phyloP scores from a whole-genome alignment of 768 basidiomycete species.

The Pilatotrama ljubarskyi region DNA sequence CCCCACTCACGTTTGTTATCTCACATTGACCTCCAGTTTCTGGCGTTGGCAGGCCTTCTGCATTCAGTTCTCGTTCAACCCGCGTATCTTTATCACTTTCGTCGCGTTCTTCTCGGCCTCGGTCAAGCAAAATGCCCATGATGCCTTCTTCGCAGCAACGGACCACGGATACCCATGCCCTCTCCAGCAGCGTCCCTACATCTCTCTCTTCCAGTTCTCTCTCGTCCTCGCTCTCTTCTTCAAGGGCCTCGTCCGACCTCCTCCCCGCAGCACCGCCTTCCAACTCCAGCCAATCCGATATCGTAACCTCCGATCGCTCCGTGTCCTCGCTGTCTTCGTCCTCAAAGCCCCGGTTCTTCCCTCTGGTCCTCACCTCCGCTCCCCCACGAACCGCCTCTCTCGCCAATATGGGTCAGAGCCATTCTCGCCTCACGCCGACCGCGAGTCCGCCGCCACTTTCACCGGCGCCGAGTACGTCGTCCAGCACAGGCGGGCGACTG shows the following conservation, averaged over 20 bases:
- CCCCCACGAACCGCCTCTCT: conserved; percentile 34
- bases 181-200: conserved; percentile 33
- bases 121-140: conserved; percentile 16
- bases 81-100: conserved; percentile 24
- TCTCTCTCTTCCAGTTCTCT: conserved; percentile 42
- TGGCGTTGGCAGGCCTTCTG: conserved; percentile 20
- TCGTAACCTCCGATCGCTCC: conserved; percentile 44
- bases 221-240: conserved; percentile 47
- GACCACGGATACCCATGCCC: conserved; percentile 24
- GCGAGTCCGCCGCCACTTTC: conserved; percentile 26
- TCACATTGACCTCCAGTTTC: conserved; percentile 16
- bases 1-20: conserved; percentile 24
- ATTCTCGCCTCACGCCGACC: conserved; percentile 27
- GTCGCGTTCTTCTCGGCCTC: conserved; percentile 20
- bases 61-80: conserved; percentile 12
- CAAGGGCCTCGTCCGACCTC: conserved; percentile 43
- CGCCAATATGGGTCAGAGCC: conserved; percentile 42
- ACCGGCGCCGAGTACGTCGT: conserved; percentile 34
- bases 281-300: conserved; percentile 42
- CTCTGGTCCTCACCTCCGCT: conserved; percentile 30
- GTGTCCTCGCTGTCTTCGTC: conserved; percentile 34
- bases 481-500: conserved; percentile 49
- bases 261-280: conserved; percentile 37
- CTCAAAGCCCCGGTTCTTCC: conserved; percentile 30
- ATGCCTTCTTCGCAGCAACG: conserved; percentile 21